Percentiles rank a stretch among this genome's conserved stretches.
These are phyloP conservation scores for Coniella lustricola DNA, from an alignment of 2,329 filamentous ascomycete genomes.

Conservation along the genomic window DNA sequence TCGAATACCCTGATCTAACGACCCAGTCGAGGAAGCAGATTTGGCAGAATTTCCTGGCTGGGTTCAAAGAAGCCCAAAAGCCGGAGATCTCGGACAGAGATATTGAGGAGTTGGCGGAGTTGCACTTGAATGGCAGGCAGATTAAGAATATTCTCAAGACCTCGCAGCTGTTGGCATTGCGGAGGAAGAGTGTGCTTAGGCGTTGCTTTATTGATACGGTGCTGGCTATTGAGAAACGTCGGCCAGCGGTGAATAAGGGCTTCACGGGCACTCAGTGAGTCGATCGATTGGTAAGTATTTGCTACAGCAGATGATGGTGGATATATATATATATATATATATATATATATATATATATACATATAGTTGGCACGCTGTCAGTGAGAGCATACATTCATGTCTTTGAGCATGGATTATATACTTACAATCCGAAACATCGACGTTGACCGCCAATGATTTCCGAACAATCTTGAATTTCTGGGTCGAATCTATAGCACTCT, in stretches of 20 bases:
- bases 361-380: too few species aligned
- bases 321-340: too few species aligned
- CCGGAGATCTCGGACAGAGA: slow-evolving; percentile 25
- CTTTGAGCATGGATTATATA: too few species aligned
- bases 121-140: slow-evolving; percentile 28
- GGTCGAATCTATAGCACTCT: too few species aligned
- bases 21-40: slow-evolving; percentile 27
- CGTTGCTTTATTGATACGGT: slow-evolving; percentile 25
- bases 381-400: too few species aligned
- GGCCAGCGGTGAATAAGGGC: slow-evolving; percentile 15
- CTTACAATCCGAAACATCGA: too few species aligned
- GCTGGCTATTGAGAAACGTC: slow-evolving; percentile 23
- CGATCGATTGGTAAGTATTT: background rate
- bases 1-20: slow-evolving; percentile 39
- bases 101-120: slow-evolving; percentile 32
- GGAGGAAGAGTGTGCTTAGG: slow-evolving; percentile 28
- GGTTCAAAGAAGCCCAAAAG: slow-evolving; percentile 21
- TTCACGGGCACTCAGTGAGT: background rate
- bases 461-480: too few species aligned
- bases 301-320: background rate
- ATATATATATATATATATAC: too few species aligned
- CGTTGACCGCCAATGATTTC: too few species aligned
- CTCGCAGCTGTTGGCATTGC: slow-evolving; percentile 25
- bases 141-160: slow-evolving; percentile 33
- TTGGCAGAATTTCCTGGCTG: slow-evolving; percentile 33